These are phyloP conservation scores for Cladophialophora yegresii DNA, from an alignment of 2,329 filamentous ascomycete species.

Conservation along the genomic window DNA sequence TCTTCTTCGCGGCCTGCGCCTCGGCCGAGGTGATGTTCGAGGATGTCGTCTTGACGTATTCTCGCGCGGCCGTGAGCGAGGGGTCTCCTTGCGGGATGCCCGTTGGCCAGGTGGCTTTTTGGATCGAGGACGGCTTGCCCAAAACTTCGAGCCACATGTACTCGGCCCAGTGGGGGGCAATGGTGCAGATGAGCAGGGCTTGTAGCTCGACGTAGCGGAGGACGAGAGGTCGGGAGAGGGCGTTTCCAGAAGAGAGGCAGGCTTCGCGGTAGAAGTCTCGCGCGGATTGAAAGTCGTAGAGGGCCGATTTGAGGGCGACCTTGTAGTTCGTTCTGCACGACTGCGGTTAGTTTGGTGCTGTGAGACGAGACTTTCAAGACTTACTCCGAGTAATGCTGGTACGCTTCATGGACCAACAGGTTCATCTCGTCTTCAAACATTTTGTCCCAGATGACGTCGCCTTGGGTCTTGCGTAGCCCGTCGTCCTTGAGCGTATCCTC, in stretches of 20 bases:
- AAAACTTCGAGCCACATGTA: slow-evolving; percentile 93
- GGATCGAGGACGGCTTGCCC: slow-evolving; percentile 71
- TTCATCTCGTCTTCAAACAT: slow-evolving; percentile 95
- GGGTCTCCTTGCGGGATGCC: slow-evolving; percentile 65
- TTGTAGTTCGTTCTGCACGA: slow-evolving; percentile 69
- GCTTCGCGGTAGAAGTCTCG: slow-evolving; percentile 89
- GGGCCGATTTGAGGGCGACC: slow-evolving; percentile 78
- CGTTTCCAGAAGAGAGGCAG: slow-evolving; percentile 71
- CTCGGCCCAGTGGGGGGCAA: slow-evolving; percentile 92
- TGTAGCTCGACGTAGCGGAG: slow-evolving; percentile 83
- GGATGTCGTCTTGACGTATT: slow-evolving; percentile 74
- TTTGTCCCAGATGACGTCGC: slow-evolving; percentile 77
- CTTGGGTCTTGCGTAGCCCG: slow-evolving; percentile 66
- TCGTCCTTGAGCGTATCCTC: slow-evolving; percentile 78
- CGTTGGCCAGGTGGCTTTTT: slow-evolving; percentile 72
- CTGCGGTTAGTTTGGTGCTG: slow-evolving; percentile 19
- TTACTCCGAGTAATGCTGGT: slow-evolving; percentile 72
- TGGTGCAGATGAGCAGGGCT: slow-evolving; percentile 75
- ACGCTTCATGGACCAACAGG: slow-evolving; percentile 73
- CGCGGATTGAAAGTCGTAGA: slow-evolving; percentile 88
- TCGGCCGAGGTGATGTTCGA: slow-evolving; percentile 86
- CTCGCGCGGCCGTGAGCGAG: slow-evolving; percentile 72
- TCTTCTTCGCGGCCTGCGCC: slow-evolving; percentile 72
- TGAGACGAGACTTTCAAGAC: slow-evolving; percentile 31
- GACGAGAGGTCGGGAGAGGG: slow-evolving; percentile 82